Percentiles rank a stretch among this genome's conserved stretches.
Conservation (phyloP, 495 filamentous ascomycete genomes). For the Podospora pseudocomata region DNA sequence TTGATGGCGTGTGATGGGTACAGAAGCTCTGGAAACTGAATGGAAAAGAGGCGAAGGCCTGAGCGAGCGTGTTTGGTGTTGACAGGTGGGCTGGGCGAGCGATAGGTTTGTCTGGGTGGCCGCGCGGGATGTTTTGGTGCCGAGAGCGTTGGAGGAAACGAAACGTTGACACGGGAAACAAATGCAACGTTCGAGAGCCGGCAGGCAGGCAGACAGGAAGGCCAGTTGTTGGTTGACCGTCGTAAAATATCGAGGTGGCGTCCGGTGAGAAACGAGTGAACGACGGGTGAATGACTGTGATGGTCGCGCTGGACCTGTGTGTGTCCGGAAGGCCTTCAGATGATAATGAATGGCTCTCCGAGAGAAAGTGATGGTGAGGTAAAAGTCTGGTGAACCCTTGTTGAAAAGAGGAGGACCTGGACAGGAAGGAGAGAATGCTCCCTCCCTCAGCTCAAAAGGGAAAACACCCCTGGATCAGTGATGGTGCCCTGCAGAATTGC, state of each 20-base stretch:
- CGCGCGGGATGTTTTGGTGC: conserved; percentile 16
- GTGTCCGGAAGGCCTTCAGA: neutral
- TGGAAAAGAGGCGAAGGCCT: conserved; percentile 7
- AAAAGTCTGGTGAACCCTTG: neutral
- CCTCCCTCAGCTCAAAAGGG: neutral
- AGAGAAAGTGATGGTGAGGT: neutral
- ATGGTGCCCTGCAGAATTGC: neutral
- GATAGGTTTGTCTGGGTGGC: neutral
- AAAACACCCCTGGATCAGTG: neutral
- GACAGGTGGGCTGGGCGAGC: neutral
- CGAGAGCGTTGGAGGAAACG: conserved; percentile 13
- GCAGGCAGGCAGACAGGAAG: neutral
- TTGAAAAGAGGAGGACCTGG: neutral
- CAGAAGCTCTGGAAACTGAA: conserved; percentile 8
- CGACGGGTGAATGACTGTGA: neutral
- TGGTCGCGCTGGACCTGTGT: neutral
- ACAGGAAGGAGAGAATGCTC: neutral
- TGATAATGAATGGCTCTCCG: neutral
- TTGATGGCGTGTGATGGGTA: neutral
- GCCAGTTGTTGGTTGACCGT: neutral
- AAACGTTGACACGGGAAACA: conserved; percentile 15
- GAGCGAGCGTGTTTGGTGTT: conserved; percentile 10
- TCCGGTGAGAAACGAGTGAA: neutral
- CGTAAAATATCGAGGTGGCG: neutral
- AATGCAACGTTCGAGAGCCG: conserved; percentile 3